phyloP scores from a whole-genome alignment of 2,329 filamentous ascomycete species.

The Aspergillus viridinutans region DNA sequence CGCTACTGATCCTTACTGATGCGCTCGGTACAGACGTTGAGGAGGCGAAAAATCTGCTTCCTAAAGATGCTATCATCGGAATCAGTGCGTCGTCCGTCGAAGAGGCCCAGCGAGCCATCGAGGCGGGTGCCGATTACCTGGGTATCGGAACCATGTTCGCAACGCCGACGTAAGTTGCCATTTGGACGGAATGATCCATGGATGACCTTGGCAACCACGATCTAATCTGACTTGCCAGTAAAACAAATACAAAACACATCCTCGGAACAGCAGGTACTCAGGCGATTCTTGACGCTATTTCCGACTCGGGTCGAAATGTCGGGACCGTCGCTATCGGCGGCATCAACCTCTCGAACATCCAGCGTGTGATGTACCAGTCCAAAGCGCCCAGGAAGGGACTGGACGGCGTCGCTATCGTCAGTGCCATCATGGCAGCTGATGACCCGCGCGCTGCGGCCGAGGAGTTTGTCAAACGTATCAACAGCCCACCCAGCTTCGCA shows the following conservation, averaged over 20 bases:
- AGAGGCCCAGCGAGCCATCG: slow-evolving; percentile 69
- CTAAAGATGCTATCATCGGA: slow-evolving; percentile 75
- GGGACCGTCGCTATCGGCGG: slow-evolving; percentile 78
- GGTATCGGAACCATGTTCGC: slow-evolving; percentile 88
- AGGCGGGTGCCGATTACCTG: slow-evolving; percentile 79
- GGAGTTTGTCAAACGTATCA: slow-evolving; percentile 56
- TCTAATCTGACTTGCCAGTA: slow-evolving; percentile 47
- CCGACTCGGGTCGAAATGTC: slow-evolving; percentile 39
- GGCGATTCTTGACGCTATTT: slow-evolving; percentile 61
- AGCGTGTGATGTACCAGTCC: slow-evolving; percentile 70
- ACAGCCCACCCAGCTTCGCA: slow-evolving; percentile 32
- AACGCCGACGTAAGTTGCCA: slow-evolving; percentile 69
- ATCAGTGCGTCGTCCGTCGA: slow-evolving; percentile 73
- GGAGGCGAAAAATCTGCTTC: slow-evolving; percentile 68
- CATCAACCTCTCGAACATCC: slow-evolving; percentile 71
- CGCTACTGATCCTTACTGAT: background rate
- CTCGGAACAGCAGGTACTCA: slow-evolving; percentile 70
- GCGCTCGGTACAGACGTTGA: slow-evolving; percentile 47
- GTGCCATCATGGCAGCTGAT: slow-evolving; percentile 72
- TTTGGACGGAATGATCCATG: background rate
- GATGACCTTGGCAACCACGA: background rate
- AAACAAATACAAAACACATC: slow-evolving; percentile 80
- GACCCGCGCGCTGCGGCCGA: slow-evolving; percentile 63
- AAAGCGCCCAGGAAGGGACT: slow-evolving; percentile 55
- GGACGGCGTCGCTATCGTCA: slow-evolving; percentile 82